Base-by-base conservation (phyloP, 768 basidiomycete species). In the Filobasidium floriforme region DNA sequence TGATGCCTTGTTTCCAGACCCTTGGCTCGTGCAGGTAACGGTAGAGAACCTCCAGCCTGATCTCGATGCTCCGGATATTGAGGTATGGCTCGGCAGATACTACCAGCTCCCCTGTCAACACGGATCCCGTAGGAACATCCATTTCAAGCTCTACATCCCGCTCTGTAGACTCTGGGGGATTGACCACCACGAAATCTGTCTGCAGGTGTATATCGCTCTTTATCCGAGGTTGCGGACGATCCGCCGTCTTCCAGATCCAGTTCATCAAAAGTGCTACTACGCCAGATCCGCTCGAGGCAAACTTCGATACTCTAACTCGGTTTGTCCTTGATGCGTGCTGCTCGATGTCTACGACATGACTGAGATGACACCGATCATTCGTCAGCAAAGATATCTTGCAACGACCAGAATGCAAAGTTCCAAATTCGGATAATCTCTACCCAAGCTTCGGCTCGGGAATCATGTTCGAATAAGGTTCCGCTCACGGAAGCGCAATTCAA, bases 181-280 rank as follows among this genome's bases (percentile, higher is more conserved):
- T 49, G 46, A 49, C 46, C 46, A 49, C 46, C 46, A 49, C 46
- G 12, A 49, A 49, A 12, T 49, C 46, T 49, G 46, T 49, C 46
- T 49, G 46, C 14, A 49, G 46, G 6, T 15, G 22, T 49, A 49
- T 49, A 49, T 49, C 46, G 18, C 18, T 49, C 18, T 18, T 49
- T 3, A 49, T 22, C 14, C 46, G 46, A 22, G 46, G 46, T 49
- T 49, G 46, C 15, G 46, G 46, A 49, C 46, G 46, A 49, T 49
- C 46, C 46, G 46, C 4, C 32, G 4, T 3, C 22, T 49, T 49
- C 46, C 46, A 49, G 46, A 49, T 49, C 46, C 46, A 49, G 18
- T 49, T 15, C 46, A 14, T 49, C 46, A 9, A n/a, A n/a, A n/a
- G n/a, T n/a, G n/a, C n/a, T n/a, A n/a, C n/a, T n/a, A n/a, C n/a